Base-by-base conservation (phyloP, 345 rosid genomes). In the Sisymbrium altissimum region DNA sequence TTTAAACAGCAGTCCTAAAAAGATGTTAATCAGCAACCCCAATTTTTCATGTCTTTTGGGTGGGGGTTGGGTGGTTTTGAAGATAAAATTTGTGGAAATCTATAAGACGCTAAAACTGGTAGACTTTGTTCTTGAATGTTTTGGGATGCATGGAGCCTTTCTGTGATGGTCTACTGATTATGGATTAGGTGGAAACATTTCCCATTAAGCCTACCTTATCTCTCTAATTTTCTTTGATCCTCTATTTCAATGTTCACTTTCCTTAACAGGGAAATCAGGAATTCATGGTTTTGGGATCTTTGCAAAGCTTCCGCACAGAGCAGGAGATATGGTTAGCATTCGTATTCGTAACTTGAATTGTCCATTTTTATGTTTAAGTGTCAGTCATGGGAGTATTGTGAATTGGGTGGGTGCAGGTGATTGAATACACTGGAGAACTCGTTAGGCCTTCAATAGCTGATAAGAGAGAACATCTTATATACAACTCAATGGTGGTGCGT, bases 201-300 rank as follows among this genome's bases (percentile, higher is more conserved):
- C 70, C 29, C 36, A 9, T 52, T 40, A 62, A 18, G 1, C 54
- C 18, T 60, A 38, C 7, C 50, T 25, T 39, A 27, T 21, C 36
- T 46, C 48, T 74, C 33, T 13, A 9, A 48, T 66, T 38, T 50
- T 25, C 18, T 50, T 54, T 58, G 66, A 27, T n/a, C 21, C 1
- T 39, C 36, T 63, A 11, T 66, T 58, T 43, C 15, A 59, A 19
- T 21, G 7, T 38, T 39, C 3, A 38, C 19, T 49, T 52, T 29
- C 10, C 13, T 70, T 14, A 77, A 18, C 81, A 92, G 99, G 99
- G 63, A 95, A 95, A 86, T 95, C 99, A 5, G 96, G 96, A 56
- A 92, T 95, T 79, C 99, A 95, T 80, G 99, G 99, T 60, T 95
- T 95, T 78, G 99, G 99, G 74, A 89, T 95, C 77, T 95, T 95